phyloP scores from a whole-genome alignment of 2,329 filamentous ascomycete species.

The Penicillium expansum region DNA sequence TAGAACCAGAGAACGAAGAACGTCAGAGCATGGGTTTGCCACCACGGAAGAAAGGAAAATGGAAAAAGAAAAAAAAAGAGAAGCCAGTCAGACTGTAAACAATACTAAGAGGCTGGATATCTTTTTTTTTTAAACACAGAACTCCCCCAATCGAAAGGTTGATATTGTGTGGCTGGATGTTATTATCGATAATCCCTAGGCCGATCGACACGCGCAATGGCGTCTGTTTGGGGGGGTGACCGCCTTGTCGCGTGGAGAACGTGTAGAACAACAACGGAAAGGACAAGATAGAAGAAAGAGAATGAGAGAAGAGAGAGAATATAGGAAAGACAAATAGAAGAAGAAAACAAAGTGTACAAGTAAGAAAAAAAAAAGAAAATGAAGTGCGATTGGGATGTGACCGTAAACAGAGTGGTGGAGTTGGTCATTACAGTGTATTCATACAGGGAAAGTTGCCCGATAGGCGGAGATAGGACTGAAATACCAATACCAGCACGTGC shows the following conservation, averaged over 20 bases:
- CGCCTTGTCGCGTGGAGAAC: constrained; percentile 30
- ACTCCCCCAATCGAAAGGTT: background rate
- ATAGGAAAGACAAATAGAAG: constrained; percentile 11
- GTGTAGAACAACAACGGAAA: constrained; percentile 13
- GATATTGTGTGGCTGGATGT: constrained; percentile 25
- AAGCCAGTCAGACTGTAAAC: constrained; percentile 1
- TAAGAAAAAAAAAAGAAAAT: constrained; percentile 16
- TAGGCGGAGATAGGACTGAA: constrained; percentile 2
- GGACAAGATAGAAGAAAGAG: background rate
- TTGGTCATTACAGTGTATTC: constrained; percentile 15
- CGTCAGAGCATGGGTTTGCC: constrained; percentile 29
- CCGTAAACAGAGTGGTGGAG: constrained; percentile 26
- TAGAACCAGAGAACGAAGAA: constrained; percentile 31
- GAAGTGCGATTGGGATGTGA: constrained; percentile 18
- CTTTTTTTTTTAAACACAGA: background rate
- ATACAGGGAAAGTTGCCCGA: constrained; percentile 9
- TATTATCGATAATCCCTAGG: constrained; percentile 30
- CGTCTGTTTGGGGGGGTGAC: constrained; percentile 30
- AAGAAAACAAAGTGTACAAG: constrained; percentile 7
- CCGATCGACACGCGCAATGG: constrained; percentile 28
- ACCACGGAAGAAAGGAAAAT: constrained; percentile 25
- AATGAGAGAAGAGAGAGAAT: constrained; percentile 9
- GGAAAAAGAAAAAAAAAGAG: constrained; percentile 3
- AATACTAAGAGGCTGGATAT: constrained; percentile 3
- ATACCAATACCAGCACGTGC: constrained; percentile 20